These are phyloP conservation scores for Fusarium floridanum DNA, from an alignment of 2,329 filamentous ascomycete species.

Conservation along the genomic window DNA sequence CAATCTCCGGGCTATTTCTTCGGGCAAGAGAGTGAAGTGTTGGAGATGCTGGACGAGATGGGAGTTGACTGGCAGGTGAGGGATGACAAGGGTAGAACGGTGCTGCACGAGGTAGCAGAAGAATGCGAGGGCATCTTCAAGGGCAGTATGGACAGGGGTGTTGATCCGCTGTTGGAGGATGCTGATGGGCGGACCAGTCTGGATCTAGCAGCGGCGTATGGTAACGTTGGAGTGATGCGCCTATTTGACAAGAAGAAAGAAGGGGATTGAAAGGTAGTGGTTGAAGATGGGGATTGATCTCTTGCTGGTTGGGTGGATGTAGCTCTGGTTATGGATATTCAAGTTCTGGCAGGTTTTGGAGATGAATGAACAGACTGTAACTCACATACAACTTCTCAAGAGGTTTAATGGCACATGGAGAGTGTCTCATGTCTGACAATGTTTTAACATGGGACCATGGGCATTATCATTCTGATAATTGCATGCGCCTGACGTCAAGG, in stretches of 20 bases:
- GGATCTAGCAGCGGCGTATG: slow-evolving; percentile 20
- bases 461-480: background rate
- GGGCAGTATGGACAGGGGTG: slow-evolving; percentile 12
- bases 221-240: slow-evolving; percentile 7
- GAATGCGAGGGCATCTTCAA: slow-evolving; percentile 5
- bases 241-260: slow-evolving; percentile 22
- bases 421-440: background rate
- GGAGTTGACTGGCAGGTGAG: slow-evolving; percentile 30
- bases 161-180: slow-evolving; percentile 30
- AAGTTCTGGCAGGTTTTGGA: background rate
- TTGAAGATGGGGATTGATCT: background rate
- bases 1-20: no score
- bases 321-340: background rate
- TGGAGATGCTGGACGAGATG: slow-evolving; percentile 20
- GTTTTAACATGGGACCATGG: background rate
- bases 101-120: slow-evolving; percentile 24
- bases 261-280: background rate
- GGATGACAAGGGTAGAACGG: slow-evolving; percentile 19
- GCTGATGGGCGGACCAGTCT: slow-evolving; percentile 25
- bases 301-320: background rate
- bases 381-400: background rate
- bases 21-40: background rate
- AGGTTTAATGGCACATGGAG: background rate
- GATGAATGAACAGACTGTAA: background rate
- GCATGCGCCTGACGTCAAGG: background rate